These are phyloP conservation scores for Arthrobotrys entomopaga DNA, from an alignment of 2,329 filamentous ascomycete genomes.

Conservation along the genomic window DNA sequence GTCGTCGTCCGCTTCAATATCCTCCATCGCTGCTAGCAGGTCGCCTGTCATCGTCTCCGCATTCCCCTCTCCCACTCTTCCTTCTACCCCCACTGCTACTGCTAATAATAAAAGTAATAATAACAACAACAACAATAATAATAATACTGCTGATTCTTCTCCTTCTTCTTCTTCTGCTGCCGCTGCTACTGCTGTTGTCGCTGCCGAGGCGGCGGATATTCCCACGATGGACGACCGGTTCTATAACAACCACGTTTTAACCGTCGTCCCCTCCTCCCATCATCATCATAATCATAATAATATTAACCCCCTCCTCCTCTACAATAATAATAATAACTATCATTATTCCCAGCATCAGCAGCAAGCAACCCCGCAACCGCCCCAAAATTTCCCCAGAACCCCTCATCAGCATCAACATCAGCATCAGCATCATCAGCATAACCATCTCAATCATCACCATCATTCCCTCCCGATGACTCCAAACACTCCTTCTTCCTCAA, in stretches of 20 bases:
- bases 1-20: not conserved
- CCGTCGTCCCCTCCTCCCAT: no score
- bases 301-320: no score
- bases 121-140: no score
- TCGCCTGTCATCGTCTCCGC: not conserved
- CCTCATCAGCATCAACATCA: not conserved
- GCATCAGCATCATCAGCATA: not conserved
- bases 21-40: not conserved
- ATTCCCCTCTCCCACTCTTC: not conserved
- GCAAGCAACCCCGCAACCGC: not conserved
- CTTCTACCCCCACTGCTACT: not conserved
- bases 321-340: no score
- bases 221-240: no score
- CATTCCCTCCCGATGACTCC: constrained; percentile 17
- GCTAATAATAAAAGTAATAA: constrained; percentile 2
- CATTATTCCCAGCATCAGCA: no score
- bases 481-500: constrained; percentile 17
- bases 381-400: not conserved
- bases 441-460: not conserved
- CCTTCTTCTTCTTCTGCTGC: no score
- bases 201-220: no score
- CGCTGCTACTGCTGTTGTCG: no score
- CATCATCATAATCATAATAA: no score
- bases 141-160: no score
- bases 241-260: no score